Conservation (phyloP, 139 green algal species). For the Tetradesmus lagerheimii region DNA sequence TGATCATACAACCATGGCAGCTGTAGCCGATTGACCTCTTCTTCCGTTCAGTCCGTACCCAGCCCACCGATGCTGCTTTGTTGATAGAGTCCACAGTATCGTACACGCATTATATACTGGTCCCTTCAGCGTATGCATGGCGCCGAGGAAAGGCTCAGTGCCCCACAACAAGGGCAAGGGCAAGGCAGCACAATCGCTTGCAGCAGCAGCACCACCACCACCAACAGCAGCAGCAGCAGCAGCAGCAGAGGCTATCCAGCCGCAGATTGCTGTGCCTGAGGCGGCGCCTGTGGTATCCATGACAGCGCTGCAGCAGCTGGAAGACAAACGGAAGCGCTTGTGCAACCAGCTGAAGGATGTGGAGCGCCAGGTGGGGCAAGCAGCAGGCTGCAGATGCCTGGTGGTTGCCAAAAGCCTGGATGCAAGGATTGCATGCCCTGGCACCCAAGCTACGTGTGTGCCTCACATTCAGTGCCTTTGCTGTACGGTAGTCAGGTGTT, state of each 20-base stretch:
- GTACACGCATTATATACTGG: too few species aligned
- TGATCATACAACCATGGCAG: too few species aligned
- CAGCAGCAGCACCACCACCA: neutral
- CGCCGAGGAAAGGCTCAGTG: neutral
- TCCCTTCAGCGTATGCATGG: neutral
- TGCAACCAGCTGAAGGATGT: neutral
- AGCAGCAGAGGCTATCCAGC: neutral
- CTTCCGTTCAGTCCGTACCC: too few species aligned
- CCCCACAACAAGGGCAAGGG: neutral
- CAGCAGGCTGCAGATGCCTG: neutral
- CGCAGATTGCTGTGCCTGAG: neutral
- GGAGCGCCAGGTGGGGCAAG: neutral
- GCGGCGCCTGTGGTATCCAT: neutral
- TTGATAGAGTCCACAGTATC: too few species aligned
- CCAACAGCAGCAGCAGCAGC: slow-evolving; percentile 14
- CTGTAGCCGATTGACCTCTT: too few species aligned
- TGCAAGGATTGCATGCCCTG: neutral
- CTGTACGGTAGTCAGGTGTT: neutral
- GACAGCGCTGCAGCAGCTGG: neutral
- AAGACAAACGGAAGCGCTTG: neutral
- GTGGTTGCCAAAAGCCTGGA: neutral
- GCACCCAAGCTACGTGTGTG: neutral
- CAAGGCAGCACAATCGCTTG: neutral
- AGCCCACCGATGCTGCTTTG: too few species aligned
- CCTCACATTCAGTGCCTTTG: neutral